Evolutionary conservation across 805 yeast genomes (phyloP).

Genomic region (Metschnikowia hibisci): DNA sequence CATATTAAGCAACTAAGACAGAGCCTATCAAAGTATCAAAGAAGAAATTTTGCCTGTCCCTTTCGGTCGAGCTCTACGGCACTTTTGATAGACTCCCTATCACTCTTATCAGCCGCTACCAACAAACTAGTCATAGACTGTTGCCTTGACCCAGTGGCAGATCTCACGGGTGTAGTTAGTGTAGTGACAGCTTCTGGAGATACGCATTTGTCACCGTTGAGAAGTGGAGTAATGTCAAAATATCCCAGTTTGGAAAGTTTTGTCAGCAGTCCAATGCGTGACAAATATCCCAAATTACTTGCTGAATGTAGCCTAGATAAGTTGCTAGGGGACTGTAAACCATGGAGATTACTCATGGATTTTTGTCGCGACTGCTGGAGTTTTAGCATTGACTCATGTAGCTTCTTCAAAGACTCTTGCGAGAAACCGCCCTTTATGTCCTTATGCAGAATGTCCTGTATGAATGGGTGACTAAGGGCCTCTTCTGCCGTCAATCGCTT

Average conservation of each 20-base stretch:
- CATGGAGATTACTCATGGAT: conserved; percentile 1
- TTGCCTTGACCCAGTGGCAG: conserved; percentile 15
- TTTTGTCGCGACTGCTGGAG: conserved; percentile 13
- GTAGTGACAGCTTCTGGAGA: conserved; percentile 18
- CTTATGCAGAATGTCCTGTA: conserved; percentile 5
- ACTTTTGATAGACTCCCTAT: background rate
- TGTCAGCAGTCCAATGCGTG: conserved; percentile 4
- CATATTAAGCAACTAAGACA: no score
- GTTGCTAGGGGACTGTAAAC: conserved; percentile 4
- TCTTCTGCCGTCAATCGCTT: conserved; percentile 46
- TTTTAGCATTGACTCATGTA: conserved; percentile 16
- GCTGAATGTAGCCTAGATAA: conserved; percentile 4
- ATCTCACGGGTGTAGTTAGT: conserved; percentile 16
- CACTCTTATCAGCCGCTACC: background rate
- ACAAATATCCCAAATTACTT: conserved; percentile 2
- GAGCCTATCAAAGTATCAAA: background rate
- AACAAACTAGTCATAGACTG: conserved; percentile 12
- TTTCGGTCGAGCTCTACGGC: background rate
- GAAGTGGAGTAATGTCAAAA: conserved; percentile 5
- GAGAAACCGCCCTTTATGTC: conserved; percentile 12
- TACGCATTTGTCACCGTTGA: conserved; percentile 17
- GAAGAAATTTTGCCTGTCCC: conserved; percentile 1
- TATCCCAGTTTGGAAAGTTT: conserved; percentile 3
- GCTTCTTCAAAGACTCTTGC: conserved; percentile 11
- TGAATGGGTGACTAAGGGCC: conserved; percentile 44